Evolutionary conservation across 495 filamentous ascomycete genomes (phyloP), one percentile per base, ranked within the genome.

Genomic region (Penicillium cataractarum): DNA sequence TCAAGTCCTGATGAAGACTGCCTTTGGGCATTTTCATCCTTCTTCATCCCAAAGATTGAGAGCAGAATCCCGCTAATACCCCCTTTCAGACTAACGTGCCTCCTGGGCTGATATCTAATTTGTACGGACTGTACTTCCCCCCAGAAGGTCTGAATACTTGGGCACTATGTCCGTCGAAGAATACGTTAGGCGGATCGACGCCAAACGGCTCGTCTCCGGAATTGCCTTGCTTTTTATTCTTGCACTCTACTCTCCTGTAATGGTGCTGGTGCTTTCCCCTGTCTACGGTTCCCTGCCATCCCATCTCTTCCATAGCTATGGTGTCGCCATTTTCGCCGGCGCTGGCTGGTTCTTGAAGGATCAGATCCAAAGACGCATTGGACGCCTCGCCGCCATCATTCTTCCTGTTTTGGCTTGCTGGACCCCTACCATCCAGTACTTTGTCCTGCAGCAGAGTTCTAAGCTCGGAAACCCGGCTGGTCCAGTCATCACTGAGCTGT

Each of bases 221-320:
- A 60, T 77, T 54, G 67, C 75, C 6, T 73, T 93, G 53, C 81
- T 96, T 62, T 62, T 84, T 24, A 82, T 95, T 48, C 82, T 87
- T n/a, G 92, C 90, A 2, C 71, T 89, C 49, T 89, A 84, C 62
- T 91, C 92, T 22, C 87, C 86, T 57, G 84, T 92, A 56, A 95
- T 92, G 26, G 82, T 89, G 65, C 78, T 92, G 62, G 86, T 82
- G 6, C 76, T 98, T 35, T 88, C 91, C 22, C 95, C 94, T 3
- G 89, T 93, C 22, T 98, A 96, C 77, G 94, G 94, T 24, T 84
- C 87, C 17, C 87, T 92, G 24, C 88, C 94, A 10, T 73, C 92
- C 1, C 82, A 85, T 12, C 81, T 88, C 67, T 89, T 89, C 74
- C 93, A 97, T 72, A 71, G 79, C 55, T 83, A 85, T 66, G 81